Percentiles rank a stretch among this genome's conserved stretches.
Evolutionary conservation across 2,329 filamentous ascomycete species (phyloP).

Genomic region (Pestalotiopsis sp.): DNA sequence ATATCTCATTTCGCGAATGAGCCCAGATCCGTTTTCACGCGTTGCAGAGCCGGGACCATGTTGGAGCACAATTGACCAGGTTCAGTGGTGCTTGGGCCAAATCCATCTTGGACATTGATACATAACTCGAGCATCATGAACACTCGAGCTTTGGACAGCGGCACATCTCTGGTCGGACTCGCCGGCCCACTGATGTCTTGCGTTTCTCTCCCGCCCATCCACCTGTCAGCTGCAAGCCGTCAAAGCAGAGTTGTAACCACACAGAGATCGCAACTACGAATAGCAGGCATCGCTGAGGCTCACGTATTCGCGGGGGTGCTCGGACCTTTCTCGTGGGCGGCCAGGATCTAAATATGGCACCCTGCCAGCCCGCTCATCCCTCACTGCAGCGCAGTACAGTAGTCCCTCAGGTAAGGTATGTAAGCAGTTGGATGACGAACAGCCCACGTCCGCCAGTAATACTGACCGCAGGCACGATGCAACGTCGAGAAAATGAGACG

Average conservation of each 20-base stretch:
- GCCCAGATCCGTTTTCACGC: neutral
- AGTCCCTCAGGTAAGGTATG: neutral
- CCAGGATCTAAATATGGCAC: slow-evolving; percentile 8
- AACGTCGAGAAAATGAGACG: neutral
- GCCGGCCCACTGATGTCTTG: neutral
- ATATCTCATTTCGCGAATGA: neutral
- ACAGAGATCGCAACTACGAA: neutral
- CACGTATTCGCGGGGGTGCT: slow-evolving; percentile 1
- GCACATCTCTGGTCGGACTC: neutral
- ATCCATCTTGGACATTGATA: neutral
- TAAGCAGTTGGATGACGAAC: neutral
- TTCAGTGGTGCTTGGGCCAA: neutral
- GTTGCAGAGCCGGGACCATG: neutral
- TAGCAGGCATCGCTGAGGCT: neutral
- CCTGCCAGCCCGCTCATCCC: neutral
- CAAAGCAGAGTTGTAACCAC: neutral
- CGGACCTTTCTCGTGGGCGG: slow-evolving; percentile 3
- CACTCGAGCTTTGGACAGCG: neutral
- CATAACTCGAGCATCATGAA: neutral
- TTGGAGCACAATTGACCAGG: neutral
- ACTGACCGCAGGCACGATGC: neutral
- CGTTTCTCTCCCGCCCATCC: neutral
- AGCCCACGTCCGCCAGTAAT: neutral
- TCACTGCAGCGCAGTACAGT: neutral
- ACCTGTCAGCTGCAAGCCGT: neutral